phyloP scores from a whole-genome alignment of 306 rosid species.

The Herpetospermum pedunculosum region DNA sequence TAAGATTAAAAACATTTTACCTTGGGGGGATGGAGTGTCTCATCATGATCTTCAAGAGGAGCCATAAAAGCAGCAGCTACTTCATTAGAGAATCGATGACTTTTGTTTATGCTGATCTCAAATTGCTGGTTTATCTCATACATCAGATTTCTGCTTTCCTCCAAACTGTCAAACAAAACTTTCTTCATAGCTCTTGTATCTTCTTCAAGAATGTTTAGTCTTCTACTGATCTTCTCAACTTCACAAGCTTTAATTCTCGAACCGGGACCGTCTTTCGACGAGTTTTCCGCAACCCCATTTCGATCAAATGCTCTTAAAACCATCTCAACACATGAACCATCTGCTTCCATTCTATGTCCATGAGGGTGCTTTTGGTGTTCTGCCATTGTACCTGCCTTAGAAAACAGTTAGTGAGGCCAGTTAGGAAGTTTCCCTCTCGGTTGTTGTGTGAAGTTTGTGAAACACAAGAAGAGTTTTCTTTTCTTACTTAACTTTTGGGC shows the following conservation, averaged over 20 bases:
- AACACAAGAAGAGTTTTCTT: not conserved
- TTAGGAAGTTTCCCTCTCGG: not conserved
- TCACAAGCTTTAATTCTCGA: not conserved
- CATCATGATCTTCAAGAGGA: conserved; percentile 2
- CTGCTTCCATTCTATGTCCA: not conserved
- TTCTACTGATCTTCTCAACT: conserved; percentile 19
- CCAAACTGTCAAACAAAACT: conserved; percentile 14
- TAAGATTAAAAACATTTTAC: not conserved
- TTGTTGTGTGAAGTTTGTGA: not conserved
- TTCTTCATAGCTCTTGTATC: conserved; percentile 29
- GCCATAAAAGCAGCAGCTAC: not conserved
- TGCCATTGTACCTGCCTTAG: not conserved
- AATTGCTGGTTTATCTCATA: conserved; percentile 13
- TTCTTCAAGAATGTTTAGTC: conserved; percentile 35
- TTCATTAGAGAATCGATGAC: not conserved
- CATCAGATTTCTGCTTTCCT: conserved; percentile 24
- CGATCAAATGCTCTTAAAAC: not conserved
- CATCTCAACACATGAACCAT: not conserved
- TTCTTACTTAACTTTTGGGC: not conserved
- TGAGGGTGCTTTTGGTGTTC: not conserved
- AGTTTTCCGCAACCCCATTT: not conserved
- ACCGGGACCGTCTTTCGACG: not conserved
- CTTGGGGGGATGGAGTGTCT: not conserved
- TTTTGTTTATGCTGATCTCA: not conserved
- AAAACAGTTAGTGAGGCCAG: not conserved